phyloP scores from a whole-genome alignment of 805 yeast species.

The Saturnispora kantuleensis region DNA sequence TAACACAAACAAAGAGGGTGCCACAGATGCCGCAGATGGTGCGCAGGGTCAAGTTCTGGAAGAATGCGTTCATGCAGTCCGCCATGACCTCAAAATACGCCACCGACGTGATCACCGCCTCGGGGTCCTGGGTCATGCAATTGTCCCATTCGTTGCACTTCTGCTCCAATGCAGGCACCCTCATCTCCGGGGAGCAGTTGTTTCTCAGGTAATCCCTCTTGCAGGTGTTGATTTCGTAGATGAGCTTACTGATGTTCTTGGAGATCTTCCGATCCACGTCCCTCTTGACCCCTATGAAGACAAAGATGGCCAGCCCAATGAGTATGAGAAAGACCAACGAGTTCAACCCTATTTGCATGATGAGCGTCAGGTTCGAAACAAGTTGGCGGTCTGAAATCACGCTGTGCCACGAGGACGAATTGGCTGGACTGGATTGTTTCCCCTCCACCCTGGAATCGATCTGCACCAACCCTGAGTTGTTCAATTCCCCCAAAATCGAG shows the following conservation, averaged over 20 bases:
- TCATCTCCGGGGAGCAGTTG: constrained; percentile 51
- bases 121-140: constrained; percentile 78
- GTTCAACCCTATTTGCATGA: constrained; percentile 22
- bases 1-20: constrained; percentile 12
- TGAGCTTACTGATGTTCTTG: constrained; percentile 46
- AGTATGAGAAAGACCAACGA: constrained; percentile 17
- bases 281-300: constrained; percentile 20
- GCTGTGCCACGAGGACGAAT: constrained; percentile 1
- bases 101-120: constrained; percentile 26
- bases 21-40: constrained; percentile 17
- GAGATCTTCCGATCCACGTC: constrained; percentile 71
- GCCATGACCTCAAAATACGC: constrained; percentile 28
- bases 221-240: constrained; percentile 60
- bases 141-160: constrained; percentile 66
- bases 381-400: constrained; percentile 22
- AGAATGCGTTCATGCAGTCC: constrained; percentile 27
- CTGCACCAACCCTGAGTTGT: not conserved
- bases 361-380: constrained; percentile 18
- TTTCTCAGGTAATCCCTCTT: constrained; percentile 59
- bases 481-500: not conserved
- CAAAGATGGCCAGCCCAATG: constrained; percentile 14
- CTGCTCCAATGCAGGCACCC: constrained; percentile 68
- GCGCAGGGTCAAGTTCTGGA: constrained; percentile 22
- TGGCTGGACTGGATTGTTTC: not conserved
- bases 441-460: not conserved